Evolutionary conservation across 1,139 yeast genomes (phyloP).

Genomic region (Saccharomyces uvarum): DNA sequence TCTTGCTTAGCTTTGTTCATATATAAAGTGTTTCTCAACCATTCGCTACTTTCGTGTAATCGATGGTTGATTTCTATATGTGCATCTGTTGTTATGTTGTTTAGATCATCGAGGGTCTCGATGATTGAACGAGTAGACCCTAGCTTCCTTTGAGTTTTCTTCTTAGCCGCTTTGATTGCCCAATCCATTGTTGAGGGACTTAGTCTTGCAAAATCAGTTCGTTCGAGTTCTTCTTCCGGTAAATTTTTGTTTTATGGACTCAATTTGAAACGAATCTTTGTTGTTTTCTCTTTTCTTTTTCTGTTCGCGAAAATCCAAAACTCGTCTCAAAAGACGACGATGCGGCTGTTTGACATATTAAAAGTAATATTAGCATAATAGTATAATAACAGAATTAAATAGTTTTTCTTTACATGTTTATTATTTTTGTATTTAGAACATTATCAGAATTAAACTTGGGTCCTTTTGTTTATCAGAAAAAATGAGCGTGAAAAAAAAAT

Average conservation of each 20-base stretch:
- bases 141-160: slow-evolving; percentile 20
- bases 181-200: slow-evolving; percentile 22
- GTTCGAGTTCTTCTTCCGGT: neutral
- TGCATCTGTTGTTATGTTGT: slow-evolving; percentile 19
- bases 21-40: slow-evolving; percentile 15
- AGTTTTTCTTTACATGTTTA: neutral
- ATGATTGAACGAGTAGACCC: slow-evolving; percentile 30
- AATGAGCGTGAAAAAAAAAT: neutral
- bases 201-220: neutral
- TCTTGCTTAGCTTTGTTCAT: slow-evolving; percentile 1
- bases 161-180: slow-evolving; percentile 27
- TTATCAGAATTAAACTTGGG: neutral
- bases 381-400: neutral
- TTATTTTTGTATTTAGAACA: neutral
- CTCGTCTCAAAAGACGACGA: neutral
- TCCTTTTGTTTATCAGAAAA: neutral
- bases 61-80: slow-evolving; percentile 18
- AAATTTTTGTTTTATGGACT: neutral
- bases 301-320: neutral
- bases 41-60: slow-evolving; percentile 14
- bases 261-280: neutral
- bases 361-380: neutral
- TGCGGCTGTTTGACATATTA: neutral
- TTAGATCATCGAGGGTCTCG: slow-evolving; percentile 26
- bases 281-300: slow-evolving; percentile 1